phyloP scores from a whole-genome alignment of 345 rosid species.

The Gossypium anomalum region DNA sequence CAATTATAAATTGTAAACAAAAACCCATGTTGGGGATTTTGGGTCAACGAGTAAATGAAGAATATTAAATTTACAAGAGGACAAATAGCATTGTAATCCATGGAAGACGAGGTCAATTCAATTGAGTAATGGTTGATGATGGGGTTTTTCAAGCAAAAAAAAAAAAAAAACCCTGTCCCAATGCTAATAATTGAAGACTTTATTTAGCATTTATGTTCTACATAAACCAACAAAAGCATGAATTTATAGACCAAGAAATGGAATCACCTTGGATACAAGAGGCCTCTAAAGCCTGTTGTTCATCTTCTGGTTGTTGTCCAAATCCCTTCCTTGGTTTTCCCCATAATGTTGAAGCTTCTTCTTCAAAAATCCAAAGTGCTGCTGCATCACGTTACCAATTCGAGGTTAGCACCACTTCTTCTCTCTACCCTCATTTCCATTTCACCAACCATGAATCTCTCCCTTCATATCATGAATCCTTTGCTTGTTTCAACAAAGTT shows the following conservation, averaged over 20 bases:
- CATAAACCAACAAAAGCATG: neutral
- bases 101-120: slow-evolving; percentile 1
- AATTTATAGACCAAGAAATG: slow-evolving; percentile 28
- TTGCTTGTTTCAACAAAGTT: slow-evolving; percentile 37
- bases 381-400: slow-evolving; percentile 41
- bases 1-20: no score
- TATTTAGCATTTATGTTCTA: neutral
- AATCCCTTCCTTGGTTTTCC: slow-evolving; percentile 39
- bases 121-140: neutral
- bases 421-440: slow-evolving; percentile 32
- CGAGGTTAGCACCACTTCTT: slow-evolving; percentile 37
- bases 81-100: neutral
- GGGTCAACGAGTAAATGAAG: neutral
- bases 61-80: neutral
- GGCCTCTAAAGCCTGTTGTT: slow-evolving; percentile 43
- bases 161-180: neutral
- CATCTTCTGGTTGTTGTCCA: slow-evolving; percentile 42
- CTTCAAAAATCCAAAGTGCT: slow-evolving; percentile 11
- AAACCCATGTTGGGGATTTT: neutral
- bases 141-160: neutral
- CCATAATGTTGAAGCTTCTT: neutral
- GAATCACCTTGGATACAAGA: slow-evolving; percentile 38
- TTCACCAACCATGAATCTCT: slow-evolving; percentile 91
- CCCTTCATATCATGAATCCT: slow-evolving; percentile 52
- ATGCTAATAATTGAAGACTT: neutral